Base-by-base conservation (phyloP, 352 stramenopile genomes). In the Phytophthora citrophthora region DNA sequence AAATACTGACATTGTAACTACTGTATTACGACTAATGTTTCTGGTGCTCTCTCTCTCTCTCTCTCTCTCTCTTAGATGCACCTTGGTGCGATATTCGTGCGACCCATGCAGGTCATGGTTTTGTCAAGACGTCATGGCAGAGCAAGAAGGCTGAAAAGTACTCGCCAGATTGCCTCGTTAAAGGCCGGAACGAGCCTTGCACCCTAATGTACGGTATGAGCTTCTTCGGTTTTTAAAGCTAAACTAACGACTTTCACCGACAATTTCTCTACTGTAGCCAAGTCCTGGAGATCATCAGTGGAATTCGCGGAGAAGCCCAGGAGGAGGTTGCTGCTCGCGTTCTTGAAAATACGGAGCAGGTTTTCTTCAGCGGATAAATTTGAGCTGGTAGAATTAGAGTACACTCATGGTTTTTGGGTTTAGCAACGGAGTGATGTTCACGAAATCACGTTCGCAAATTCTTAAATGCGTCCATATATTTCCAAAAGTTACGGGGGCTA, bases 11-110 rank as follows among this genome's bases (percentile, higher is more conserved):
- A 20, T 13, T 24, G 32, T 5, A 44, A 47, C 5, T 56, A n/a
- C 48, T 27, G 27, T 27, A 13, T 18, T 18, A n/a, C 1, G 16
- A 49, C 23, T 48, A 44, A 52, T n/a, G 5, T 3, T 26, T 27
- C 13, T 39, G 18, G 13, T 43, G 11, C 26, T 20, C 20, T 20
- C 20, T 20, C 20, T 20, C 20, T 20, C 18, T 20, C 18, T 20
- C 18, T 20, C 18, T 54, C 13, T 48, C 31, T 47, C 9, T 84
- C 89, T 97, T 43, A 93, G 97, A 99, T 74, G 94, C 93, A 50
- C 97, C 97, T 20, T 99, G 96, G 93, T 99, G 96, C 71, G 96
- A 98, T 65, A 97, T 99, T 49, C 91, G 95, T 34, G 72, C 84
- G 9, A 98, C 95, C 2, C 96, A 99, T 74, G 95, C 96, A 38